Evolutionary conservation across 805 yeast species (phyloP).

Genomic region (Kodamaea nitidulidarum): DNA sequence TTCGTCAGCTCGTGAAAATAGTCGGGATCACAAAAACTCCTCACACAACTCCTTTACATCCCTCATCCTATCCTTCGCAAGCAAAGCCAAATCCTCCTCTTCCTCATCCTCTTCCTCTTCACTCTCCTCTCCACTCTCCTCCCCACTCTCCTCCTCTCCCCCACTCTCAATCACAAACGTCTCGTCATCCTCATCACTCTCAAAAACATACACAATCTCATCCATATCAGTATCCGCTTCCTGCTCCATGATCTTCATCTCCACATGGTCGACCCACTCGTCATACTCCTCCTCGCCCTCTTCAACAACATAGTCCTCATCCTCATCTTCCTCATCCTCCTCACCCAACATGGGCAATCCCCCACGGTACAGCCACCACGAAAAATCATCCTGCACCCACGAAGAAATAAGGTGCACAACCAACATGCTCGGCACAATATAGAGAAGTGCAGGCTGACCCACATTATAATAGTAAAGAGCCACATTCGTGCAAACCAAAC

Average conservation of each 20-base stretch:
- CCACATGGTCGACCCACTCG: conserved; percentile 19
- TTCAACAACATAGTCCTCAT: conserved; percentile 15
- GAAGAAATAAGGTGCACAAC: conserved; percentile 33
- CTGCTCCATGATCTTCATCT: conserved; percentile 12
- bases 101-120: conserved; percentile 9
- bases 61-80: conserved; percentile 12
- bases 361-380: conserved; percentile 13
- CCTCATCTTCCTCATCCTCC: conserved; percentile 13
- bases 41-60: background rate
- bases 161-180: conserved; percentile 5
- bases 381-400: conserved; percentile 36
- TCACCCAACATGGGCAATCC: conserved; percentile 16
- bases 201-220: conserved; percentile 14
- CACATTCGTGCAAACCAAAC: conserved; percentile 39
- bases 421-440: conserved; percentile 50
- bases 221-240: conserved; percentile 14
- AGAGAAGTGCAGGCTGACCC: conserved; percentile 69
- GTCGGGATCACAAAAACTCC: too few relatives aligned
- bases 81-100: conserved; percentile 7
- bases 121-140: conserved; percentile 8
- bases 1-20: too few relatives aligned
- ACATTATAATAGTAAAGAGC: conserved; percentile 34
- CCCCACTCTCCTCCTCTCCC: conserved; percentile 6
- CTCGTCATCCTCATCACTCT: conserved; percentile 13
- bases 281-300: conserved; percentile 17